These are phyloP conservation scores for Phytopythium boreale DNA, from an alignment of 352 stramenopile species.

Conservation along the genomic window DNA sequence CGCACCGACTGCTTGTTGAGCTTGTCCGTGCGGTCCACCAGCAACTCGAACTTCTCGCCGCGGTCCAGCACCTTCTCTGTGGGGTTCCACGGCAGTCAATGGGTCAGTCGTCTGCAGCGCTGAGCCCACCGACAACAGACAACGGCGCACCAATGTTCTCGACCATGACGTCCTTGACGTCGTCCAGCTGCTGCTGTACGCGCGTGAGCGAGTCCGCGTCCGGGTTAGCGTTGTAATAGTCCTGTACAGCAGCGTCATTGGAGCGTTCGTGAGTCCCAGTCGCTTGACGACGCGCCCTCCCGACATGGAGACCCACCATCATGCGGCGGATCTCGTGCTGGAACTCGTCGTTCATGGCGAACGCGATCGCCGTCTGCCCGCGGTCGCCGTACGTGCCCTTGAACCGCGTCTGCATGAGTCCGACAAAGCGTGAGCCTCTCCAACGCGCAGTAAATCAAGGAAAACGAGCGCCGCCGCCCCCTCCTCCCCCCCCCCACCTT, in stretches of 20 bases:
- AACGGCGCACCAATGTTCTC: slow-evolving; percentile 92
- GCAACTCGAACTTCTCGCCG: slow-evolving; percentile 98
- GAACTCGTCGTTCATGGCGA: slow-evolving; percentile 98
- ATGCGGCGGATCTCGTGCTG: slow-evolving; percentile 91
- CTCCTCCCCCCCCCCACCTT: slow-evolving; percentile 43
- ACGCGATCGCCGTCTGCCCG: slow-evolving; percentile 92
- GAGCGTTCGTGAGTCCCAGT: neutral
- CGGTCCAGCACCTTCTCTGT: slow-evolving; percentile 97
- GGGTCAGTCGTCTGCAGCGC: neutral
- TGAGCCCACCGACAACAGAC: neutral
- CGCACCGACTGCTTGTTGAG: slow-evolving; percentile 96
- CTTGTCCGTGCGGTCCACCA: slow-evolving; percentile 92
- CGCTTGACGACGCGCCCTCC: neutral
- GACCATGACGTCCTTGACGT: slow-evolving; percentile 98
- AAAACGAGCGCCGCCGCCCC: neutral
- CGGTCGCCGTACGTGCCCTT: slow-evolving; percentile 74
- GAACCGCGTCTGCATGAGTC: slow-evolving; percentile 64
- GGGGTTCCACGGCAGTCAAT: neutral
- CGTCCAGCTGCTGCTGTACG: slow-evolving; percentile 96
- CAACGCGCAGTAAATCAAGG: too few species aligned
- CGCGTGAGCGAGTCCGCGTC: slow-evolving; percentile 90
- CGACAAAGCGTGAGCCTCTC: neutral
- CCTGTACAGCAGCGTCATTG: slow-evolving; percentile 17
- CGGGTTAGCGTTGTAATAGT: slow-evolving; percentile 87
- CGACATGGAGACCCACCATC: slow-evolving; percentile 68